Conservation (phyloP, 2,329 filamentous ascomycete genomes). For the Aspergillus caelatus region DNA sequence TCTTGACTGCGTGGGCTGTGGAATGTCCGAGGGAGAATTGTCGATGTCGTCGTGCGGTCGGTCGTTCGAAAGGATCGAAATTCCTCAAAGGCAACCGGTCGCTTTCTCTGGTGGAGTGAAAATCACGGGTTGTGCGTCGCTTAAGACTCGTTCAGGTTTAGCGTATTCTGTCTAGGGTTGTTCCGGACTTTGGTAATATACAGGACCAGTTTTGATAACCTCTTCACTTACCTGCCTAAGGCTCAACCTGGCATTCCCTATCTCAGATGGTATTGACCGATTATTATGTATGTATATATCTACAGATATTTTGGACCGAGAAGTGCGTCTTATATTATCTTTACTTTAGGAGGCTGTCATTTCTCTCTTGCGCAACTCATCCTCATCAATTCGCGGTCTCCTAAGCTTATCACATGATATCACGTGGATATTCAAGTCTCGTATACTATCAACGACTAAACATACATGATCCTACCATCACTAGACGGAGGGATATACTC, state of each 20-base stretch:
- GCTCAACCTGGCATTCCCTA: background rate
- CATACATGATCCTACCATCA: background rate
- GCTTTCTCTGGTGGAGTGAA: conserved; percentile 42
- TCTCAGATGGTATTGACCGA: background rate
- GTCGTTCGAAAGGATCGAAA: conserved; percentile 43
- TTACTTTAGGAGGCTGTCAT: background rate
- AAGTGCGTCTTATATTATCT: background rate
- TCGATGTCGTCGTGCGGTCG: conserved; percentile 42
- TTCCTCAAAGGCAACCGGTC: conserved; percentile 32
- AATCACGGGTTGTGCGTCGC: conserved; percentile 50
- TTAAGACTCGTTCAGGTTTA: conserved; percentile 43
- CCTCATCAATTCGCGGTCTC: no score
- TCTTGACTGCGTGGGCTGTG: conserved; percentile 66
- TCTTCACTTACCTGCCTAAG: background rate
- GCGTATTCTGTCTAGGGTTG: conserved; percentile 37
- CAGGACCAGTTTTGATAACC: no score
- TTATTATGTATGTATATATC: background rate
- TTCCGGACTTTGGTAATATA: background rate
- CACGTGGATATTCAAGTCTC: no score
- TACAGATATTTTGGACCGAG: background rate
- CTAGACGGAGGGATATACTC: background rate
- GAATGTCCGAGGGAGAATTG: conserved; percentile 45
- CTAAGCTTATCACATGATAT: no score
- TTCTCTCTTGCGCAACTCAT: background rate
- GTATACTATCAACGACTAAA: background rate